These are phyloP conservation scores for Effrenium voratum DNA, from an alignment of 73 alveolate genomes.

Conservation along the genomic window DNA sequence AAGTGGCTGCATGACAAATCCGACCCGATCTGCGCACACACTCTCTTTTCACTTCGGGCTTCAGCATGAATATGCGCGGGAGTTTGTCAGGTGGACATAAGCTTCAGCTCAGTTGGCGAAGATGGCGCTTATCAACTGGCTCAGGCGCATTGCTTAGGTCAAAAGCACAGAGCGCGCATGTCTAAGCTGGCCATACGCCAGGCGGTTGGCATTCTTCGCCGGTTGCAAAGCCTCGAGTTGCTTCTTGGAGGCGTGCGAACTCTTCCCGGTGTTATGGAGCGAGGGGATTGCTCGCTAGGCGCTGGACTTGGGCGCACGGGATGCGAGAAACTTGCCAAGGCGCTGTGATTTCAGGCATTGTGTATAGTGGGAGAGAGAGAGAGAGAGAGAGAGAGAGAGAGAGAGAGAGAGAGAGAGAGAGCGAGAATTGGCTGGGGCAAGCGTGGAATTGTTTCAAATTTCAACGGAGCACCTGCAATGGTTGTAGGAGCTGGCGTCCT, in stretches of 20 bases:
- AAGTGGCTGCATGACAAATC: too few relatives aligned
- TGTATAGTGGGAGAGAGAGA: too few relatives aligned
- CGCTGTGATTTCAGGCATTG: background rate
- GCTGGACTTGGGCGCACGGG: conserved; percentile 79
- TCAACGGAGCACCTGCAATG: background rate
- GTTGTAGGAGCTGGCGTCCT: conserved; percentile 11
- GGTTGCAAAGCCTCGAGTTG: conserved; percentile 71
- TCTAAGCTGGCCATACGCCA: too few relatives aligned
- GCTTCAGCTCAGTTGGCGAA: conserved; percentile 73
- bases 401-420: too few relatives aligned
- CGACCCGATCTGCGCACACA: too few relatives aligned
- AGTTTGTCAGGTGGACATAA: conserved; percentile 27
- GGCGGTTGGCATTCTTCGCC: conserved; percentile 47
- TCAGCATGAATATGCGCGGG: too few relatives aligned
- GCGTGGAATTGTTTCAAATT: background rate
- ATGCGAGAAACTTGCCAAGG: conserved; percentile 53
- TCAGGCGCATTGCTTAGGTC: conserved; percentile 27
- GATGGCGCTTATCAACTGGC: conserved; percentile 70
- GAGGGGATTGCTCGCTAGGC: background rate
- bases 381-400: too few relatives aligned
- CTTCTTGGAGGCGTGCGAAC: conserved; percentile 49
- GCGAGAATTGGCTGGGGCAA: background rate
- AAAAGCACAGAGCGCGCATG: background rate
- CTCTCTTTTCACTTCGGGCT: too few relatives aligned
- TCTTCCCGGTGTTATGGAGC: too few relatives aligned